Evolutionary conservation across 23 red algal genomes (phyloP).

Genomic region (Pyropia haitanensis): DNA sequence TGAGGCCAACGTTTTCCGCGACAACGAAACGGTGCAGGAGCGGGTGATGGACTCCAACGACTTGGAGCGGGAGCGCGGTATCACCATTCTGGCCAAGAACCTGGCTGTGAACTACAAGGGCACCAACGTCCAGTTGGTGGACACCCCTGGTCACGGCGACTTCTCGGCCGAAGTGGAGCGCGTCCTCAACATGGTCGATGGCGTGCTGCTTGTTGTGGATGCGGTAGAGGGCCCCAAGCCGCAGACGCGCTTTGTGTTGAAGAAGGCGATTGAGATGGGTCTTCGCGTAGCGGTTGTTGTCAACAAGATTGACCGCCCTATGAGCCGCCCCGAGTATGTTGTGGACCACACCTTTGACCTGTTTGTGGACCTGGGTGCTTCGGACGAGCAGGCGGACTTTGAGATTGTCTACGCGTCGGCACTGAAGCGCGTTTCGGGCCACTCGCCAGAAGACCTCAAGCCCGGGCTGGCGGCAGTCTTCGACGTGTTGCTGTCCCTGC

Average conservation of each 20-base stretch:
- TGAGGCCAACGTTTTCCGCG: slow-evolving; percentile 59
- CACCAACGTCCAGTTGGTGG: slow-evolving; percentile 64
- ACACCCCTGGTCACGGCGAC: slow-evolving; percentile 90
- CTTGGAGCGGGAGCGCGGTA: slow-evolving; percentile 84
- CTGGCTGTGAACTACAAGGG: slow-evolving; percentile 54
- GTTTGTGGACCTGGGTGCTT: slow-evolving; percentile 82
- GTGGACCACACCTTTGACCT: slow-evolving; percentile 88
- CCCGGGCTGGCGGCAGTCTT: slow-evolving; percentile 66
- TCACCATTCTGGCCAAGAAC: slow-evolving; percentile 79
- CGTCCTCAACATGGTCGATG: slow-evolving; percentile 85
- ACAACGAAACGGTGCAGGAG: slow-evolving; percentile 69
- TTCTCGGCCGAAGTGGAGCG: slow-evolving; percentile 90
- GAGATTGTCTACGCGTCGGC: slow-evolving; percentile 71
- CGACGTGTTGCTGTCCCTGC: slow-evolving; percentile 54
- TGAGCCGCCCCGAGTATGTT: slow-evolving; percentile 66
- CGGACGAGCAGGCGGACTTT: slow-evolving; percentile 90
- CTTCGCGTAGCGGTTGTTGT: slow-evolving; percentile 72
- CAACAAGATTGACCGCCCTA: slow-evolving; percentile 93
- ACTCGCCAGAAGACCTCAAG: slow-evolving; percentile 15
- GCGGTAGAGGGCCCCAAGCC: slow-evolving; percentile 86
- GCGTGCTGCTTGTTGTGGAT: slow-evolving; percentile 81
- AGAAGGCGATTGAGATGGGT: slow-evolving; percentile 75
- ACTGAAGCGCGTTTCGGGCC: slow-evolving; percentile 42
- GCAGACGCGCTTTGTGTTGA: slow-evolving; percentile 83
- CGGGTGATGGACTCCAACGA: slow-evolving; percentile 83